Base-by-base conservation (phyloP, 1,139 yeast species). In the Pichia sp. region DNA sequence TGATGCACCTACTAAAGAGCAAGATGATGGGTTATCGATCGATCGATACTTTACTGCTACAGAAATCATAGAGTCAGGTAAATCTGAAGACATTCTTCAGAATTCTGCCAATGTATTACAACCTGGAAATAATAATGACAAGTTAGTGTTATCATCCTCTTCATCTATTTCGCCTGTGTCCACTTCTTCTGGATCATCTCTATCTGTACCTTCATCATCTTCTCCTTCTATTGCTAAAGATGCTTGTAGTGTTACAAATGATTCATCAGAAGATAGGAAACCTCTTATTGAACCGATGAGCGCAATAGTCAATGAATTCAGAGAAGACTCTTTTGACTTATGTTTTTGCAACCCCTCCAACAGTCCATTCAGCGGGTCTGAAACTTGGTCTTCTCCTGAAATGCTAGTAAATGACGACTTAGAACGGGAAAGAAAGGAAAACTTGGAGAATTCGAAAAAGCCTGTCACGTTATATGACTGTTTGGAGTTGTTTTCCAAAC, bases 261-360 rank as follows among this genome's bases (percentile, higher is more conserved):
- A n/a, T 11, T 10, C 23, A 6, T 11, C n/a, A 5, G 11, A 46
- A 6, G 45, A 31, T 30, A 23, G 11, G 6, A 26, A 36, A 15
- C 30, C 36, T 2, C 46, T 54, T 8, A 19, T 55, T 32, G 36
- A 49, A 26, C 47, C 57, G 7, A 15, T n/a, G 10, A 40, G 36
- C 15, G 53, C 86, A 1, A 70, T 90, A 31, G 78, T 89, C 8
- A 84, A 95, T 66, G 88, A 88, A 62, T 90, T 96, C 95, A 73
- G 75, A 38, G 68, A 72, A 4, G 75, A 71, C 2, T 66, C 72
- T 1, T 78, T 77, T 62, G 75, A 76, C 43, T 74, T 75, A 11
- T 80, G 82, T 47, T 86, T 87, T 64, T 71, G 73, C 4, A 74
- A 76, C 1, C 68, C 69, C 1, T 75, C 72, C 10, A 75, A 74